Conservation (phyloP, 202 grass and related monocot genomes). For the Brachypodium distachyon region DNA sequence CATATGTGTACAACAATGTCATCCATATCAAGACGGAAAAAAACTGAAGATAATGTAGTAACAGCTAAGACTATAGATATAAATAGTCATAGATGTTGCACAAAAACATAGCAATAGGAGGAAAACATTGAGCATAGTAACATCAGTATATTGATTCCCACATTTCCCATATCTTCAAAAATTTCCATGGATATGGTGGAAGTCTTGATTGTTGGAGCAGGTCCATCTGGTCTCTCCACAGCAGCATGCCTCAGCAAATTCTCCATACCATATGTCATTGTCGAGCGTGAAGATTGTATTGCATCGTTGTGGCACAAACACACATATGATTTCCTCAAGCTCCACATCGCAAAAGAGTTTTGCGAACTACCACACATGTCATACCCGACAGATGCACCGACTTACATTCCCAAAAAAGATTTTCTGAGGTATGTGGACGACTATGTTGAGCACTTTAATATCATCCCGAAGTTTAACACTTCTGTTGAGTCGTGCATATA, state of each 20-base stretch:
- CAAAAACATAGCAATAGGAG: background rate
- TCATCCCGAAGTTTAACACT: slow-evolving; percentile 39
- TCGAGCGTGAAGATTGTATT: slow-evolving; percentile 55
- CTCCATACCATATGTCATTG: slow-evolving; percentile 45
- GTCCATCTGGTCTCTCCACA: slow-evolving; percentile 49
- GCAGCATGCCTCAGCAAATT: slow-evolving; percentile 47
- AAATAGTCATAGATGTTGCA: background rate
- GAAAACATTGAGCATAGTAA: background rate
- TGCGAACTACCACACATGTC: slow-evolving; percentile 68
- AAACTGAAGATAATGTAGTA: no score
- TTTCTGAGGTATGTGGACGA: slow-evolving; percentile 63
- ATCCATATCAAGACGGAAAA: no score
- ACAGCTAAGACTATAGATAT: background rate
- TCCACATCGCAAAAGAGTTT: slow-evolving; percentile 71
- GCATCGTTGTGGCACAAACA: slow-evolving; percentile 53
- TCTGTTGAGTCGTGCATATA: slow-evolving; percentile 43
- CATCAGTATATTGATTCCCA: background rate
- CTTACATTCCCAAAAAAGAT: slow-evolving; percentile 52
- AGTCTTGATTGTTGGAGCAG: slow-evolving; percentile 60
- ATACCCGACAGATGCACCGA: slow-evolving; percentile 28
- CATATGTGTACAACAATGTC: background rate
- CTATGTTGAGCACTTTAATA: slow-evolving; percentile 43
- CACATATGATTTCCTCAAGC: slow-evolving; percentile 64
- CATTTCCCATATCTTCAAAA: background rate
- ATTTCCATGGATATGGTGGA: slow-evolving; percentile 23